These are phyloP conservation scores for Aspergillus amoenus DNA, from an alignment of 2,329 filamentous ascomycete genomes.

Conservation along the genomic window DNA sequence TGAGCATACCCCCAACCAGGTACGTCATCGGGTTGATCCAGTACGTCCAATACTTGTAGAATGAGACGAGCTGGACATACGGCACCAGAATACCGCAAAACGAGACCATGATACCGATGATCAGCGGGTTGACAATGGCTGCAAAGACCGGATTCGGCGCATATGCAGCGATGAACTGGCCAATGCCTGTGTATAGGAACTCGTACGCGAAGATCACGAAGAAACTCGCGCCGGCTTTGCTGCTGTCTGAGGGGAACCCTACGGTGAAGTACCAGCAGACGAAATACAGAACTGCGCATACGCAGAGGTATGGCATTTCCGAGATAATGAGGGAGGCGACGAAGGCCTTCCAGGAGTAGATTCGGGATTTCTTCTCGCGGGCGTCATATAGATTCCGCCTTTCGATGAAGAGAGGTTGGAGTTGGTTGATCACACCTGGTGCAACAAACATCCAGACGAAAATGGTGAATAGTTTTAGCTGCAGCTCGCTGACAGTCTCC, in stretches of 20 bases:
- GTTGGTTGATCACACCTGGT: slow-evolving; percentile 57
- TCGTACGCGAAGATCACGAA: slow-evolving; percentile 59
- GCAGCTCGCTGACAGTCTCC: not conserved
- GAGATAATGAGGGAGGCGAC: slow-evolving; percentile 53
- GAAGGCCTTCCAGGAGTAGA: slow-evolving; percentile 61
- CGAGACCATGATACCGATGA: slow-evolving; percentile 68
- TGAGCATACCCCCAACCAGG: slow-evolving; percentile 57
- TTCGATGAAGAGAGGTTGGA: slow-evolving; percentile 60
- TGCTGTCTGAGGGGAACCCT: not conserved
- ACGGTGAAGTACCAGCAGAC: slow-evolving; percentile 54
- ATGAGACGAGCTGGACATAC: slow-evolving; percentile 60
- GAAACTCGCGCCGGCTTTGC: slow-evolving; percentile 47
- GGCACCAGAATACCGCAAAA: slow-evolving; percentile 73
- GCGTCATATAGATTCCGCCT: slow-evolving; percentile 60
- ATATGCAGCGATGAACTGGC: slow-evolving; percentile 77
- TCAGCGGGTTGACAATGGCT: slow-evolving; percentile 71
- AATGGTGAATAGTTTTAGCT: not conserved
- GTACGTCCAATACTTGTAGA: slow-evolving; percentile 68
- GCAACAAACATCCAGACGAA: slow-evolving; percentile 58
- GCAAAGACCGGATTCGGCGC: slow-evolving; percentile 67
- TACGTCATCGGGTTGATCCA: slow-evolving; percentile 63
- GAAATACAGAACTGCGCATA: slow-evolving; percentile 49
- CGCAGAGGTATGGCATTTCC: slow-evolving; percentile 47
- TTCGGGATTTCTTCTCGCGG: slow-evolving; percentile 62
- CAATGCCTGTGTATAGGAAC: slow-evolving; percentile 48